Percentiles rank a stretch among this genome's conserved stretches.
Evolutionary conservation across 2,329 filamentous ascomycete genomes (phyloP).

Genomic region (Erysiphe neolycopersici): DNA sequence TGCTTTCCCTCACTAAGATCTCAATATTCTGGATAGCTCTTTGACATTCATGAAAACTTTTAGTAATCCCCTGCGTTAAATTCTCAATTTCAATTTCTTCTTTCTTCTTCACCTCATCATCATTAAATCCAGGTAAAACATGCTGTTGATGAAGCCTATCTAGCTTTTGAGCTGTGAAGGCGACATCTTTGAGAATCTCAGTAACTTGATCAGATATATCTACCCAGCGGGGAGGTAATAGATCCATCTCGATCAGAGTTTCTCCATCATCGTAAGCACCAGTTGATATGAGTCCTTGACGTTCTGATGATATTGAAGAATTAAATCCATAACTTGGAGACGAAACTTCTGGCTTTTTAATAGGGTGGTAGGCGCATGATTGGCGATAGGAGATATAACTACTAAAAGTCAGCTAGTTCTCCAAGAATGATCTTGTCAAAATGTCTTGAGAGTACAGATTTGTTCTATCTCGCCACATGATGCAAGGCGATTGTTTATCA

Average conservation of each 20-base stretch:
- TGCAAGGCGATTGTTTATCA: slow-evolving; percentile 16
- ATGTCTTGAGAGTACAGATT: slow-evolving; percentile 45
- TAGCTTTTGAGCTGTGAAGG: slow-evolving; percentile 55
- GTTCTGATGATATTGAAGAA: slow-evolving; percentile 33
- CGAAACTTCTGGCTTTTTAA: slow-evolving; percentile 50
- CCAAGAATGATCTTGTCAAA: slow-evolving; percentile 2
- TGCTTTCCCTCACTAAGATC: slow-evolving; percentile 58
- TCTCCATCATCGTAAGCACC: slow-evolving; percentile 72
- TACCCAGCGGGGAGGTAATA: slow-evolving; percentile 83
- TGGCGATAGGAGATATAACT: slow-evolving; percentile 98
- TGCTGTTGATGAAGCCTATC: slow-evolving; percentile 94
- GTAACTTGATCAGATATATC: slow-evolving; percentile 86
- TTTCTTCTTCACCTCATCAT: slow-evolving; percentile 48
- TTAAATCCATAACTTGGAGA: slow-evolving; percentile 26
- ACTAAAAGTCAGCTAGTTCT: slow-evolving; percentile 11
- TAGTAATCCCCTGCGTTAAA: slow-evolving; percentile 74
- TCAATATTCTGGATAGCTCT: slow-evolving; percentile 70
- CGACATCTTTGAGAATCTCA: slow-evolving; percentile 54
- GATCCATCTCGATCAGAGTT: slow-evolving; percentile 92
- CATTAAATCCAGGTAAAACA: slow-evolving; percentile 85
- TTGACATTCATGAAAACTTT: slow-evolving; percentile 72
- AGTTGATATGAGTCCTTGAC: slow-evolving; percentile 61
- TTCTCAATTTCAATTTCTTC: slow-evolving; percentile 81
- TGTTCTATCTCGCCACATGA: slow-evolving; percentile 97
- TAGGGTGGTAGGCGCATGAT: slow-evolving; percentile 86